Evolutionary conservation across 129 eudicot genomes (phyloP).

Genomic region (Erigeron canadensis): DNA sequence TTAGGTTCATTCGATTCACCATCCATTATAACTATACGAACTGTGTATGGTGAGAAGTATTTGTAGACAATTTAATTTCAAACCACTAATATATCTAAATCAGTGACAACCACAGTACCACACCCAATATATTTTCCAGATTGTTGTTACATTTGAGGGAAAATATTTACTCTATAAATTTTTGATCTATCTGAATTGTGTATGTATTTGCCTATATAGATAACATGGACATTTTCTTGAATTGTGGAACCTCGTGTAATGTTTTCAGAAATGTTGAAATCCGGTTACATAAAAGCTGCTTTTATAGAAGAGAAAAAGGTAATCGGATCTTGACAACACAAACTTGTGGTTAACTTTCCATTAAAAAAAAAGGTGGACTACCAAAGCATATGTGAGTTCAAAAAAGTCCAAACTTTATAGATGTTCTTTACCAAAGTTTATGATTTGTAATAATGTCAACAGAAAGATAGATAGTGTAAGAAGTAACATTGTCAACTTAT

Average conservation of each 20-base stretch:
- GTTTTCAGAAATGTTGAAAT: not conserved
- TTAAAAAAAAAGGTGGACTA: not conserved
- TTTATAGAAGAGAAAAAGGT: not conserved
- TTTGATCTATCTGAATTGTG: not conserved
- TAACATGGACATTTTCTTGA: not conserved
- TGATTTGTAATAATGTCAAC: conserved; percentile 1
- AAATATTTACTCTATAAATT: too few relatives aligned
- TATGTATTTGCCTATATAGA: not conserved
- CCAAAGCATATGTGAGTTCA: not conserved
- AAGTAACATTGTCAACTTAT: not conserved
- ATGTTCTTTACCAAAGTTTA: conserved; percentile 11
- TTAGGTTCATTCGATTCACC: too few relatives aligned
- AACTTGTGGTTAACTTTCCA: not conserved
- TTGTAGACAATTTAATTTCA: too few relatives aligned
- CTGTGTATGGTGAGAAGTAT: too few relatives aligned
- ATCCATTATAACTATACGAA: too few relatives aligned
- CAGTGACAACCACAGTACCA: too few relatives aligned
- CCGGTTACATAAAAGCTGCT: not conserved
- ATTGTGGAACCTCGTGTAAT: not conserved
- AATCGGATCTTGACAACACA: not conserved
- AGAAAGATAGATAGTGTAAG: not conserved
- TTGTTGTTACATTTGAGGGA: too few relatives aligned
- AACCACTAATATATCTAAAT: too few relatives aligned
- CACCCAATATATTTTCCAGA: too few relatives aligned
- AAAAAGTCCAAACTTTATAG: conserved; percentile 7